Conservation (phyloP, 2,329 filamentous ascomycete genomes). For the Aspergillus eucalypticola region DNA sequence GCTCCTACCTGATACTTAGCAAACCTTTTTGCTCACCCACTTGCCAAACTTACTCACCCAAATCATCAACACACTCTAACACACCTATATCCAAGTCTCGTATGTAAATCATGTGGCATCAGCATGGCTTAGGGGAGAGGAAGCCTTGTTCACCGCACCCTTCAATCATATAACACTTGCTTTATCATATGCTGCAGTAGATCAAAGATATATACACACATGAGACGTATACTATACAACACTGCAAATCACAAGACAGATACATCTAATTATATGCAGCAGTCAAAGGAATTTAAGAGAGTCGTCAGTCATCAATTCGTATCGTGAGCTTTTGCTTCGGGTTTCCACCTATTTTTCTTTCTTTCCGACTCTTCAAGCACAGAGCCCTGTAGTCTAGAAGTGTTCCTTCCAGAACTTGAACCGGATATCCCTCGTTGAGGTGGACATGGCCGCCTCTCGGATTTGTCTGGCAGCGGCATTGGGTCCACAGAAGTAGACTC, state of each 20-base stretch:
- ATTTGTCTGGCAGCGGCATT: constrained; percentile 79
- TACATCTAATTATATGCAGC: constrained; percentile 14
- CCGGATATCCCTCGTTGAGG: constrained; percentile 74
- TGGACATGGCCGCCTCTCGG: constrained; percentile 72
- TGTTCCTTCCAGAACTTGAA: constrained; percentile 99
- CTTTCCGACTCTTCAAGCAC: too few species aligned
- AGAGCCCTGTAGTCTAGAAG: constrained; percentile 34
- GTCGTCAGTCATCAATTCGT: constrained; percentile 25
- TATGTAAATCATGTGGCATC: too few species aligned
- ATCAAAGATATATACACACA: background rate
- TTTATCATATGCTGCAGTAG: too few species aligned
- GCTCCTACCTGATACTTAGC: too few species aligned
- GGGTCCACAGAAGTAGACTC: constrained; percentile 97
- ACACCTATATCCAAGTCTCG: too few species aligned
- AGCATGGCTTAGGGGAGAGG: too few species aligned
- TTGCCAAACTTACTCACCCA: too few species aligned
- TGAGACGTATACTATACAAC: constrained; percentile 13
- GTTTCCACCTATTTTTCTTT: too few species aligned
- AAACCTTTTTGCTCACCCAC: too few species aligned
- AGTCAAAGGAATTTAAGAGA: constrained; percentile 12
- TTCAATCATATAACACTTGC: too few species aligned
- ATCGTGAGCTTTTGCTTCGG: background rate
- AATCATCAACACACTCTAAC: too few species aligned
- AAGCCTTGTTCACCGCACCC: too few species aligned
- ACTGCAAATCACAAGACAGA: constrained; percentile 2